Base-by-base conservation (phyloP, 2,329 filamentous ascomycete species). In the Thielaviopsis musarum region DNA sequence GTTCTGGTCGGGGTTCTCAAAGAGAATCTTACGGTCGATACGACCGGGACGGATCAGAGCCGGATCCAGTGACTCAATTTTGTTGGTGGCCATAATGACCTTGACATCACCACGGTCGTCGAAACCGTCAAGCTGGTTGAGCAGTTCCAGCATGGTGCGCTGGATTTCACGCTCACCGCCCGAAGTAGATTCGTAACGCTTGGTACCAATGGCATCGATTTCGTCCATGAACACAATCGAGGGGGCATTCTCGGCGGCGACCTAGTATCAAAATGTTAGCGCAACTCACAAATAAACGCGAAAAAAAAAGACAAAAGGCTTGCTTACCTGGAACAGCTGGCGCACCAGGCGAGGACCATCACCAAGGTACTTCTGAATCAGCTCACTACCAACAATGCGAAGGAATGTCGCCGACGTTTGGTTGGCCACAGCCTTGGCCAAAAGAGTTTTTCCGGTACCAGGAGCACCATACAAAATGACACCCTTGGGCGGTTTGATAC, bases 61-160 rank as follows among this genome's bases (percentile, higher is more conserved):
- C 59, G 93, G 93, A 69, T 98, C 94, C 28, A 98, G 79, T 3
- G 89, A 95, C 66, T 98, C 94, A 66, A 98, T 98, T 82, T 98
- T 98, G 83, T 98, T 98, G 65, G 93, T 98, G 13, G 93, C 94
- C 91, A 98, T 97, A 72, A 98, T 91, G 63, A 98, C 93, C 78
- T 98, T 98, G 73, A 98, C 91, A 70, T 98, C 93, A 66, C 93
- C 94, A 62, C 93, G 88, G 72, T 98, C 94, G 69, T 98, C 93
- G 74, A 98, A 98, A 67, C 93, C 93, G 70, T 98, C 93, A 9
- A 98, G 84, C 75, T 98, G 93, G 74, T 98, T 98, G 51, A 98
- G 84, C 59, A 98, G 81, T 70, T 98, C 93, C 72, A 98, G 76
- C 93, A 98, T 98, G 55, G 93, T 98, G 71, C 93, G 85, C 75